Conservation (phyloP, 2,329 filamentous ascomycete genomes). For the Dothiorella sarmentorum region DNA sequence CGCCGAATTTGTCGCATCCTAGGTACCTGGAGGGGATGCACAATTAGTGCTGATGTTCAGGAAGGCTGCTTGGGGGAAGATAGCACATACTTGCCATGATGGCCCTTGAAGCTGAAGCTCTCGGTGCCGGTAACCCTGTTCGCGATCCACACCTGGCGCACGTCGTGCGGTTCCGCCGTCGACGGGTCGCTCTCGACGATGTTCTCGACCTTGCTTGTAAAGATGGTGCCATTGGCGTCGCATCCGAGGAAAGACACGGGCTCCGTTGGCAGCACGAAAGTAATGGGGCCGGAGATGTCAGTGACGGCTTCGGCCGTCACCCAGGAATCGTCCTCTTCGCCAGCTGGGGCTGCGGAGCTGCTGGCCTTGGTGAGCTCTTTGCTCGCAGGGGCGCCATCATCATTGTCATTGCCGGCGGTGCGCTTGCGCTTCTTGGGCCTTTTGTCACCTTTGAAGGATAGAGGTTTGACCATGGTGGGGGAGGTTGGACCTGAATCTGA, state of each 20-base stretch:
- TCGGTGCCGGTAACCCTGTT: constrained; percentile 80
- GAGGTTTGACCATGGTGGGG: constrained; percentile 73
- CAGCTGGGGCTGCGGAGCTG: constrained; percentile 21
- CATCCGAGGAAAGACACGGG: constrained; percentile 73
- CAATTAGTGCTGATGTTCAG: neutral
- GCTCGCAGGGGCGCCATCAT: constrained; percentile 33
- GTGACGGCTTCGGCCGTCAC: constrained; percentile 72
- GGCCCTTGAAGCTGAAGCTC: constrained; percentile 79
- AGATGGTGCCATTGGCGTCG: constrained; percentile 84
- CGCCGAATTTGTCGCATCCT: constrained; percentile 77
- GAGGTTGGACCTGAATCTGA: constrained; percentile 6
- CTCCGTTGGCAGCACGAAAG: constrained; percentile 76
- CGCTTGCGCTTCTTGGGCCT: constrained; percentile 90
- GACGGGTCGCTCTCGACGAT: constrained; percentile 75
- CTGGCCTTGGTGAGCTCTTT: constrained; percentile 29
- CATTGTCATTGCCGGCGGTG: constrained; percentile 50
- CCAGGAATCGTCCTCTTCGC: constrained; percentile 54
- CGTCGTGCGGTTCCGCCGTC: constrained; percentile 93
- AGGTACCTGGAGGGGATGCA: constrained; percentile 61
- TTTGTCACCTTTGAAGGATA: constrained; percentile 97
- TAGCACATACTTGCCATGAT: constrained; percentile 68
- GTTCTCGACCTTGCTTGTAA: constrained; percentile 78
- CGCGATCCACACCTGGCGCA: constrained; percentile 92
- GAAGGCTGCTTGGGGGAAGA: neutral
- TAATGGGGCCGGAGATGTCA: constrained; percentile 77